Percentiles rank a stretch among this genome's conserved stretches.
Conservation (phyloP, 192 early-diverging fungal genomes). For the Umbelopsis vinacea region DNA sequence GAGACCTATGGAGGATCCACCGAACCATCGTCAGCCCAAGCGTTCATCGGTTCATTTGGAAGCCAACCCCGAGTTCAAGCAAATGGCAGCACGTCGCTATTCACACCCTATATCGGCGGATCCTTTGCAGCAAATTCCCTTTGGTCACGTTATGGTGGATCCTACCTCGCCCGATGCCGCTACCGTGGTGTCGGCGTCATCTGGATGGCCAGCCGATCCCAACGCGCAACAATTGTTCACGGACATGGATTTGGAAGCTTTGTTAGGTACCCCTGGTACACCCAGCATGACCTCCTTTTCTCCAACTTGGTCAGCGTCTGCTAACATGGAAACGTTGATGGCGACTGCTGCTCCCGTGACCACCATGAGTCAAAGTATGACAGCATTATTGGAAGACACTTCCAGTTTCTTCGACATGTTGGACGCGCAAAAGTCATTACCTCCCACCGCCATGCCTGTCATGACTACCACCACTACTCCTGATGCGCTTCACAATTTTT, state of each 20-base stretch:
- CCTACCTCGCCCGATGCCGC: background rate
- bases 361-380: conserved; percentile 14
- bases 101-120: background rate
- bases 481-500: conserved; percentile 12
- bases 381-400: conserved; percentile 5
- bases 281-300: background rate
- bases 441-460: background rate
- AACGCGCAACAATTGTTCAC: background rate
- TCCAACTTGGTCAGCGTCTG: background rate
- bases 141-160: conserved; percentile 4
- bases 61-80: conserved; percentile 12
- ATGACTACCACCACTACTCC: background rate
- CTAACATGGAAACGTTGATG: background rate
- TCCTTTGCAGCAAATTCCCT: background rate
- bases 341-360: conserved; percentile 5
- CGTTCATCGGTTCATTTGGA: conserved; percentile 19
- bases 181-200: background rate
- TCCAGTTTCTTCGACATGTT: conserved; percentile 12
- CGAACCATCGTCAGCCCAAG: background rate
- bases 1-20: background rate
- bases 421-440: background rate
- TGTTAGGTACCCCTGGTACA: background rate
- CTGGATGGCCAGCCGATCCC: background rate
- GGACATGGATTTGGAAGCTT: background rate
- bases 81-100: conserved; percentile 7